These are phyloP conservation scores for Nicotiana tomentosiformis DNA, from an alignment of 257 asterid genomes.

Conservation along the genomic window DNA sequence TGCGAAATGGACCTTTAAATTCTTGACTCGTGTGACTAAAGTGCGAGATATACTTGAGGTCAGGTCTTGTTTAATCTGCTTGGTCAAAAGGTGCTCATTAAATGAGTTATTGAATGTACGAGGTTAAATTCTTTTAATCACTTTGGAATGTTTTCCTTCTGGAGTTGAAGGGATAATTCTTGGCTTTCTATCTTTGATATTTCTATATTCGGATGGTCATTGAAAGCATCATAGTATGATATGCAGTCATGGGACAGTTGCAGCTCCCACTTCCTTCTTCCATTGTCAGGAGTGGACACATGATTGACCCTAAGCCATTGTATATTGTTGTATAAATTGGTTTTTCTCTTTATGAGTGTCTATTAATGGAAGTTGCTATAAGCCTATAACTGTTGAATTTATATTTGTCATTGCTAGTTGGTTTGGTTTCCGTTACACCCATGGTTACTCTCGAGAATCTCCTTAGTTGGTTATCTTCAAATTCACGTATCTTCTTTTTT, in stretches of 20 bases:
- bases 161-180: neutral
- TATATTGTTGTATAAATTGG: neutral
- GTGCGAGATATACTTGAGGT: neutral
- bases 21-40: neutral
- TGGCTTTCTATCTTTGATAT: neutral
- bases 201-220: neutral
- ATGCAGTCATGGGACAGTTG: neutral
- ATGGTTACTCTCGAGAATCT: neutral
- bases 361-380: neutral
- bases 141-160: neutral
- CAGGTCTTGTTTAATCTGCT: no score
- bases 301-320: neutral
- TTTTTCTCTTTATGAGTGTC: neutral
- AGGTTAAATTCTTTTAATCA: neutral
- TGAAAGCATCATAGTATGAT: neutral
- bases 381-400: neutral
- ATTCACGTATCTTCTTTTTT: constrained; percentile 3
- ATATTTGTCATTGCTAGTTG: neutral
- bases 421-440: neutral
- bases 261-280: neutral
- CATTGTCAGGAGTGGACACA: neutral
- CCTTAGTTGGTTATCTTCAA: constrained; percentile 9
- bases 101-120: neutral
- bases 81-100: neutral
- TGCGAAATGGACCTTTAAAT: neutral